phyloP scores from a whole-genome alignment of 2,329 filamentous ascomycete species.

The Hyphodiscus sp. region DNA sequence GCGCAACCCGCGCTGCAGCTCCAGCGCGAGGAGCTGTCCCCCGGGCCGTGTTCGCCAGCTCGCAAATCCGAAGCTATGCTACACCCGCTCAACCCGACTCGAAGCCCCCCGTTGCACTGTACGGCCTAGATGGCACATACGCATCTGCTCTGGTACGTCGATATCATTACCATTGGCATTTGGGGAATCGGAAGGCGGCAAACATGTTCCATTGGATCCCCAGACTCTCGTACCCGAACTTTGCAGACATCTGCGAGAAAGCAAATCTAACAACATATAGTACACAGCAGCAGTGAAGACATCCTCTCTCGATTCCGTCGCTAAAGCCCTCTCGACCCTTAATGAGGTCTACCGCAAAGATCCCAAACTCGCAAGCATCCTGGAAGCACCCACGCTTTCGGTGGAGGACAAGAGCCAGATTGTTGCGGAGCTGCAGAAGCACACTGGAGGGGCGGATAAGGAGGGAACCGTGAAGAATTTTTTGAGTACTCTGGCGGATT shows the following conservation, averaged over 20 bases:
- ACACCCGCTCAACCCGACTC: conserved; percentile 52
- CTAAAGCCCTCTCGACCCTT: conserved; percentile 71
- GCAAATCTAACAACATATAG: conserved; percentile 39
- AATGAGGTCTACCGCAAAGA: conserved; percentile 71
- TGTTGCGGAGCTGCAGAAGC: conserved; percentile 81
- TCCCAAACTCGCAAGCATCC: conserved; percentile 68
- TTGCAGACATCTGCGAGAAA: background rate
- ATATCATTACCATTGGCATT: background rate
- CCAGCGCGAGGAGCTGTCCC: conserved; percentile 24
- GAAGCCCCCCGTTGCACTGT: conserved; percentile 85
- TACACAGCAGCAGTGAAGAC: conserved; percentile 95
- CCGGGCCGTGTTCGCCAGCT: conserved; percentile 47
- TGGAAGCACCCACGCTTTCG: conserved; percentile 74
- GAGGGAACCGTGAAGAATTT: conserved; percentile 88
- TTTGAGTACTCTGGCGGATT: conserved; percentile 81
- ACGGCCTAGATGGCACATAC: conserved; percentile 96
- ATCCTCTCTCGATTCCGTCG: conserved; percentile 75
- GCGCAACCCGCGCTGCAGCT: conserved; percentile 25
- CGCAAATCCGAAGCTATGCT: conserved; percentile 70
- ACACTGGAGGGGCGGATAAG: conserved; percentile 62
- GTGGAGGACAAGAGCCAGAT: conserved; percentile 78
- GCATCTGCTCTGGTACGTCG: conserved; percentile 89
- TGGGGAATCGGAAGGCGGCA: background rate
- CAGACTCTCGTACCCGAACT: background rate
- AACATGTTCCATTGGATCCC: conserved; percentile 2